These are phyloP conservation scores for Bruguiera parviflora DNA, from an alignment of 345 rosid genomes.

Conservation along the genomic window DNA sequence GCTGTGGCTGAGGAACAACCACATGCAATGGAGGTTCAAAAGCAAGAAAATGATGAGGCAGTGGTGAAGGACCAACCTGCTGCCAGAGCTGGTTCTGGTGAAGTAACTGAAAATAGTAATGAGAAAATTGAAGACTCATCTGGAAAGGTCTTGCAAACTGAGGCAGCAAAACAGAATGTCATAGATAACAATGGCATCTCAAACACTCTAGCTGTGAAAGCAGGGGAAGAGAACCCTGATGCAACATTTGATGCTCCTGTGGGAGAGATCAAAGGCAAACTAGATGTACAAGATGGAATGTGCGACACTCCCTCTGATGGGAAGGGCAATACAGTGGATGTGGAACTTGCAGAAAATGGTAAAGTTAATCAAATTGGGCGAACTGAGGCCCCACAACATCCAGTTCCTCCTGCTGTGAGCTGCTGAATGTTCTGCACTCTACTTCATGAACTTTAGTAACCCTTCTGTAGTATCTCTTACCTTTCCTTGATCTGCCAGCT, in stretches of 20 bases:
- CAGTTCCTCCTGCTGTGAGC: constrained; percentile 34
- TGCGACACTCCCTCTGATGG: constrained; percentile 18
- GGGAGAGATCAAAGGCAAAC: constrained; percentile 27
- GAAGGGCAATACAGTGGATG: constrained; percentile 30
- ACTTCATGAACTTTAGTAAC: constrained; percentile 5
- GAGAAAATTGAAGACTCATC: constrained; percentile 25
- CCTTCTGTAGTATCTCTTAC: constrained; percentile 10
- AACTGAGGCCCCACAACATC: constrained; percentile 23
- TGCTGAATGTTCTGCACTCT: constrained; percentile 18
- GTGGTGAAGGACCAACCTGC: constrained; percentile 18
- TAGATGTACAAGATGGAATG: constrained; percentile 15
- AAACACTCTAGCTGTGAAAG: constrained; percentile 20
- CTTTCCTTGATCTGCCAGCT: constrained; percentile 16
- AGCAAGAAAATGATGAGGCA: constrained; percentile 22
- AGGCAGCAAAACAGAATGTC: constrained; percentile 21
- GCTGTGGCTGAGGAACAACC: background rate
- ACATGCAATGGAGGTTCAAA: constrained; percentile 17
- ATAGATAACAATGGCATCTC: constrained; percentile 20
- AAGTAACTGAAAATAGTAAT: constrained; percentile 21
- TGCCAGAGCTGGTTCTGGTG: constrained; percentile 20
- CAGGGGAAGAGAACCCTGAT: constrained; percentile 24
- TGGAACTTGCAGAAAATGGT: constrained; percentile 36
- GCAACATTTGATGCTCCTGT: constrained; percentile 27
- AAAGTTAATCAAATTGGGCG: constrained; percentile 30
- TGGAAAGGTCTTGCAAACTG: constrained; percentile 26